These are phyloP conservation scores for Sisymbrium irio DNA, from an alignment of 345 rosid species.

Conservation along the genomic window DNA sequence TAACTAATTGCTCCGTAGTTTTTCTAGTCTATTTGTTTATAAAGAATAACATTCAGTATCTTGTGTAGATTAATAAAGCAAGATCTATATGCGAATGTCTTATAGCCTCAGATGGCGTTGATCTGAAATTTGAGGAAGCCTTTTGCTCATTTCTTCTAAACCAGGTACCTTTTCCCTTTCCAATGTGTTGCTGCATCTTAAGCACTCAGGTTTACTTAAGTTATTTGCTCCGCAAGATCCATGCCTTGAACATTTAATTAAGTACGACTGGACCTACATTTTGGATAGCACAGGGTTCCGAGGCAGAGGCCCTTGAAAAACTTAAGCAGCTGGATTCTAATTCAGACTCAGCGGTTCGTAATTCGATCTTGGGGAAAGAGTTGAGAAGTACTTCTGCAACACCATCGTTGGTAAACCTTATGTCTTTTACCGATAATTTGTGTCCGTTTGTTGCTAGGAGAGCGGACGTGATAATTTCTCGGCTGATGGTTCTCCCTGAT, in stretches of 20 bases:
- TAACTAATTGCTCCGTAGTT: slow-evolving; percentile 4
- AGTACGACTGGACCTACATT: slow-evolving; percentile 26
- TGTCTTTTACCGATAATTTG: not conserved
- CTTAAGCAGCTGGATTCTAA: slow-evolving; percentile 66
- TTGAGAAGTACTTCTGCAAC: slow-evolving; percentile 43
- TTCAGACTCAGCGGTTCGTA: slow-evolving; percentile 51
- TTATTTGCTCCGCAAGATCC: slow-evolving; percentile 11
- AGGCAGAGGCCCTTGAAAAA: slow-evolving; percentile 67
- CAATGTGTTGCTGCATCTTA: slow-evolving; percentile 2
- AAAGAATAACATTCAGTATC: slow-evolving; percentile 23
- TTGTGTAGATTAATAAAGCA: slow-evolving; percentile 74
- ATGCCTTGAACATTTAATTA: slow-evolving; percentile 20
- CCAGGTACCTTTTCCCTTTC: slow-evolving; percentile 50
- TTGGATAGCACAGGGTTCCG: slow-evolving; percentile 62
- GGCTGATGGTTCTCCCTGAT: slow-evolving; percentile 1
- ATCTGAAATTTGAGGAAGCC: slow-evolving; percentile 89
- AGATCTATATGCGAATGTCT: slow-evolving; percentile 73
- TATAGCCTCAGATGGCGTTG: slow-evolving; percentile 74
- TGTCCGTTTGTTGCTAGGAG: slow-evolving; percentile 12
- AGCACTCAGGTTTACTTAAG: slow-evolving; percentile 2
- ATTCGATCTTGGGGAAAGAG: slow-evolving; percentile 52
- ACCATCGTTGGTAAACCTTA: slow-evolving; percentile 59
- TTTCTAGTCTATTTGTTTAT: not conserved
- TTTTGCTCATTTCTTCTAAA: slow-evolving; percentile 83
- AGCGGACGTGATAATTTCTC: not conserved